Evolutionary conservation across 495 filamentous ascomycete genomes (phyloP).

Genomic region (Xylaria telfairii): DNA sequence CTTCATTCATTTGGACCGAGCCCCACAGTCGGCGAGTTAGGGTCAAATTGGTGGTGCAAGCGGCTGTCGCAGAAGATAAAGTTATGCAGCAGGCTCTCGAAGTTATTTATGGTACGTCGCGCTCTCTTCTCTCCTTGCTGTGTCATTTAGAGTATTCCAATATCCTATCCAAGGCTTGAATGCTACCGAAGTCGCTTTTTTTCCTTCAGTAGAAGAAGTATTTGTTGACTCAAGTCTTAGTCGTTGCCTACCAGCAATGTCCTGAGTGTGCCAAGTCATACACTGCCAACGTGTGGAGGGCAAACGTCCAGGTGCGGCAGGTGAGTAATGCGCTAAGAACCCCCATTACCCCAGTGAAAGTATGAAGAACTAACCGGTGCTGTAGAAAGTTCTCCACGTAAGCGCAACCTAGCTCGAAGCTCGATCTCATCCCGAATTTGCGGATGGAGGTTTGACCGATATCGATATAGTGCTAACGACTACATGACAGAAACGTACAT

Average conservation of each 20-base stretch:
- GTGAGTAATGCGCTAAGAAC: background rate
- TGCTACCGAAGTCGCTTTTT: background rate
- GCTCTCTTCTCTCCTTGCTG: background rate
- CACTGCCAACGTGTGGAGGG: conserved; percentile 83
- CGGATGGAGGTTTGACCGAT: background rate
- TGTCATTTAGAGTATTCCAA: background rate
- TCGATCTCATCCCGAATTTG: background rate
- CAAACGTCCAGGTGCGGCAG: conserved; percentile 89
- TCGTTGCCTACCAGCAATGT: conserved; percentile 88
- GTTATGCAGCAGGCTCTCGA: conserved; percentile 95
- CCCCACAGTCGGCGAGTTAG: conserved; percentile 89
- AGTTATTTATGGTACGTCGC: conserved; percentile 69
- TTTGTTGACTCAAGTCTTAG: conserved; percentile 9
- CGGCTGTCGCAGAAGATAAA: conserved; percentile 69
- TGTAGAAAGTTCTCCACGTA: conserved; percentile 72
- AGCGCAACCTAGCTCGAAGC: background rate
- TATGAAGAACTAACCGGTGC: background rate
- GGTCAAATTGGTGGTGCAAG: conserved; percentile 91
- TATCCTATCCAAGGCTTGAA: background rate
- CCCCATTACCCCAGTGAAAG: background rate
- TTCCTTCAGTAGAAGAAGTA: background rate
- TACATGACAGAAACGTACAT: conserved; percentile 79
- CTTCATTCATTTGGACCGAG: conserved; percentile 97
- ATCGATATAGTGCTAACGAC: background rate
- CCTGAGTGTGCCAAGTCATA: conserved; percentile 92